Percentiles rank a stretch among this genome's conserved stretches.
Conservation (phyloP, 2,329 filamentous ascomycete species). For the Claviceps quebecensis region DNA sequence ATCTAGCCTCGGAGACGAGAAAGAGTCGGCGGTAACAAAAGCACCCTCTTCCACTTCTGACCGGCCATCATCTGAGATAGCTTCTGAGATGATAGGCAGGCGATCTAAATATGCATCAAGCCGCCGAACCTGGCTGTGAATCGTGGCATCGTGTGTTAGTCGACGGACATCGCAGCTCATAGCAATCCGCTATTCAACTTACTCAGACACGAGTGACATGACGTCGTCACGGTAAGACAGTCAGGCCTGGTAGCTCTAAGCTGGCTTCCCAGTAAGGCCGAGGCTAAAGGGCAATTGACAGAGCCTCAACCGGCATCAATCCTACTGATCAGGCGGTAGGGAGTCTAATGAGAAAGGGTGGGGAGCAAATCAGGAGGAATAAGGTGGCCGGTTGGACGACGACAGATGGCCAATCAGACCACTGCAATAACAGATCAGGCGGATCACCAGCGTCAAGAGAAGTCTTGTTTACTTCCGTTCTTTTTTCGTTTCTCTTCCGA, state of each 20-base stretch:
- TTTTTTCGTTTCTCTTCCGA: background rate
- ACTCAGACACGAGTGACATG: constrained; percentile 37
- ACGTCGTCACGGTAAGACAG: constrained; percentile 1
- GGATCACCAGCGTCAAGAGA: constrained; percentile 4
- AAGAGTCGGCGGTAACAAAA: constrained; percentile 24
- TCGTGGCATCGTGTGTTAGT: constrained; percentile 7
- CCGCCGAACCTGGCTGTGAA: constrained; percentile 42
- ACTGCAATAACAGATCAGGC: constrained; percentile 7
- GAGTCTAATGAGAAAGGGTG: constrained; percentile 3
- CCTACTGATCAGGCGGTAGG: constrained; percentile 1
- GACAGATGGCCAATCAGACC: constrained; percentile 11
- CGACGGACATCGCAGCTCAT: background rate
- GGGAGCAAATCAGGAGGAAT: constrained; percentile 1
- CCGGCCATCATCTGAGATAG: constrained; percentile 28
- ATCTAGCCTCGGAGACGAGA: constrained; percentile 40
- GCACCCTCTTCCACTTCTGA: constrained; percentile 21
- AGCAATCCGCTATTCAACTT: constrained; percentile 13
- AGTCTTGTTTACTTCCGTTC: background rate
- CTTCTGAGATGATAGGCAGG: constrained; percentile 29
- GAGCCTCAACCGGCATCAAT: constrained; percentile 7
- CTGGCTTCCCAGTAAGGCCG: constrained; percentile 4
- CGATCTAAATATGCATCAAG: constrained; percentile 53
- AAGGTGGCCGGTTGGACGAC: constrained; percentile 1
- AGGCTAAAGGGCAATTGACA: constrained; percentile 5
- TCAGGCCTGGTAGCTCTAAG: background rate